These are phyloP conservation scores for Talaromyces sp. DNA, from an alignment of 2,329 filamentous ascomycete genomes.

Conservation along the genomic window DNA sequence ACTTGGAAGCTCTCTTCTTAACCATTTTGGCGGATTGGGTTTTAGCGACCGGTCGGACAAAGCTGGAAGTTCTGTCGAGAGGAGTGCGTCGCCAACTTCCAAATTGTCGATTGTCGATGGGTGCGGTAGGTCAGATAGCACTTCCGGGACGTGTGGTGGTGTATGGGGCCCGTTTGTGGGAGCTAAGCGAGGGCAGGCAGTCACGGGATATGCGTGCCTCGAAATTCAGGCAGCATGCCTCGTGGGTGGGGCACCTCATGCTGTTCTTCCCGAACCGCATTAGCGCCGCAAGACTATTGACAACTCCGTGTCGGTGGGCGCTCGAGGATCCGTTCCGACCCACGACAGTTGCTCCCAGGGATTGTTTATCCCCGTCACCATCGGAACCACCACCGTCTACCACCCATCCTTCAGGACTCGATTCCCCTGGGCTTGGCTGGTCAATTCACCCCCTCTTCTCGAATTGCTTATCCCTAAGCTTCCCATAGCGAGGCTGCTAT, in stretches of 20 bases:
- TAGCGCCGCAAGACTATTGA: background rate
- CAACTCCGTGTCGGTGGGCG: background rate
- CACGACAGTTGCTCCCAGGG: constrained; percentile 10
- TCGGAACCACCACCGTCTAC: background rate
- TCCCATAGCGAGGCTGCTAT: background rate
- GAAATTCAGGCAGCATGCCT: constrained; percentile 16
- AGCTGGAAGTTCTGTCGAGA: constrained; percentile 17
- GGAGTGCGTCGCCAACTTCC: constrained; percentile 19
- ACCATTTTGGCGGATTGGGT: constrained; percentile 59
- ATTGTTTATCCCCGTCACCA: constrained; percentile 13
- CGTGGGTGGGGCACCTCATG: constrained; percentile 1
- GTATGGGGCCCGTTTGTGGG: constrained; percentile 30
- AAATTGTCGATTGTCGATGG: constrained; percentile 33
- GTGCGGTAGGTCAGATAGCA: constrained; percentile 34
- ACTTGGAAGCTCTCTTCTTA: constrained; percentile 73
- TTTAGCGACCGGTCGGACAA: constrained; percentile 29
- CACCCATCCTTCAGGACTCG: background rate
- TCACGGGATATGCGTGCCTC: constrained; percentile 18
- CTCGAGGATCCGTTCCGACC: constrained; percentile 9
- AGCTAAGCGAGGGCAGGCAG: constrained; percentile 33
- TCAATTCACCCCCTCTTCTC: background rate
- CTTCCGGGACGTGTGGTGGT: constrained; percentile 9
- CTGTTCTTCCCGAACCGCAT: background rate
- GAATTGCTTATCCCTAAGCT: background rate
- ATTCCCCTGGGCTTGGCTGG: background rate